Conservation (phyloP, 441 rosid species). For the Dalechampia spathulata region DNA sequence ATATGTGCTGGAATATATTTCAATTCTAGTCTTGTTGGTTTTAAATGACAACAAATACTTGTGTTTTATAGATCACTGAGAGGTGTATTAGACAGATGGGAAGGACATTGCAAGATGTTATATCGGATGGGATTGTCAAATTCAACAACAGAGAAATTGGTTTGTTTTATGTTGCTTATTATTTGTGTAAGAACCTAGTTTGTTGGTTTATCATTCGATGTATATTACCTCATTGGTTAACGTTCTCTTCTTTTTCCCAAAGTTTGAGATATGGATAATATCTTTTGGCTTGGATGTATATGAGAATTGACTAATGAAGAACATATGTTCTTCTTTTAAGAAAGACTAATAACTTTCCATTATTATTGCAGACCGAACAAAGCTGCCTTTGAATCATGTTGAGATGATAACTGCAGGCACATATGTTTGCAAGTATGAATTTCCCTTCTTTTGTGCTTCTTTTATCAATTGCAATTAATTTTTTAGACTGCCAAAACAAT, state of each 20-base stretch:
- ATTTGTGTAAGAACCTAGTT: too few species aligned
- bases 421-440: conserved; percentile 68
- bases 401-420: conserved; percentile 62
- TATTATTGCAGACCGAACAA: conserved; percentile 50
- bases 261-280: not conserved
- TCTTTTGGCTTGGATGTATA: not conserved
- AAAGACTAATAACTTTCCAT: not conserved
- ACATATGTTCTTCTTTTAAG: not conserved
- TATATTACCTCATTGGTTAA: too few species aligned
- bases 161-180: conserved; percentile 12
- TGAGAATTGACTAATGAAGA: not conserved
- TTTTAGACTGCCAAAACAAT: too few species aligned
- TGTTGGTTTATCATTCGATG: too few species aligned
- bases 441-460: not conserved
- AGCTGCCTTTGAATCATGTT: conserved; percentile 72
- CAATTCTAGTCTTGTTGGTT: not conserved
- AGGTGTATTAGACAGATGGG: conserved; percentile 50
- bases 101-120: conserved; percentile 46
- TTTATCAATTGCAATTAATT: too few species aligned
- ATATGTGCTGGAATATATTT: conserved; percentile 3
- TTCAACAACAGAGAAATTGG: conserved; percentile 73
- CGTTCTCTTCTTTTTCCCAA: too few species aligned
- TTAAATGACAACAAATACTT: conserved; percentile 4
- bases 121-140: conserved; percentile 57
- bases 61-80: conserved; percentile 55